Evolutionary conservation across 2,329 filamentous ascomycete species (phyloP).

Genomic region (Ploettnerulaceae sp.): DNA sequence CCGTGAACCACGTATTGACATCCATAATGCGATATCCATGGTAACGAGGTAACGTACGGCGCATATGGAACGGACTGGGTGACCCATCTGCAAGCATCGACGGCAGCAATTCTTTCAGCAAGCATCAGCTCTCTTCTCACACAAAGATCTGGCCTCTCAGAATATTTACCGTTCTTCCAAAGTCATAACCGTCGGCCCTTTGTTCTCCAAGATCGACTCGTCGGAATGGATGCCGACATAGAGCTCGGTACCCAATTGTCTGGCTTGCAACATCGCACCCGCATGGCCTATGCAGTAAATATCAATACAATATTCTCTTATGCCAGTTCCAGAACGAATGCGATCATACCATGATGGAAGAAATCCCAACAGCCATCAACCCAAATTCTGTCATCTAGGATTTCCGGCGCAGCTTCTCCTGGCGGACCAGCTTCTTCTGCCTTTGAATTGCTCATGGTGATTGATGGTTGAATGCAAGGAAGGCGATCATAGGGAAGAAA

Average conservation of each 20-base stretch:
- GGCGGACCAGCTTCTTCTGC: slow-evolving; percentile 25
- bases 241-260: slow-evolving; percentile 82
- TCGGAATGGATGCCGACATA: slow-evolving; percentile 94
- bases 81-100: slow-evolving; percentile 93
- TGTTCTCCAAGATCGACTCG: slow-evolving; percentile 92
- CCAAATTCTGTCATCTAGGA: slow-evolving; percentile 74
- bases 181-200: slow-evolving; percentile 96
- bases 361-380: slow-evolving; percentile 99
- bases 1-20: slow-evolving; percentile 95
- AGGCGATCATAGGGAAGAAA: not conserved
- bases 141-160: slow-evolving; percentile 19
- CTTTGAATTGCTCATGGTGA: slow-evolving; percentile 5
- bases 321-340: not conserved
- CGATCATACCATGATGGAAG: slow-evolving; percentile 75
- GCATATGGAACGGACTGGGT: slow-evolving; percentile 78
- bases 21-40: slow-evolving; percentile 93
- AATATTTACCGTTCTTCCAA: slow-evolving; percentile 68
- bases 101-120: slow-evolving; percentile 66
- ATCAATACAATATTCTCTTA: slow-evolving; percentile 4
- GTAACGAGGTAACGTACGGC: slow-evolving; percentile 89
- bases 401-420: slow-evolving; percentile 31
- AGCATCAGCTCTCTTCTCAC: slow-evolving; percentile 26
- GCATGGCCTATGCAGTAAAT: slow-evolving; percentile 66
- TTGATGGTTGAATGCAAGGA: too few species aligned
- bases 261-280: slow-evolving; percentile 92